These are phyloP conservation scores for Taiozyma sp. DNA, from an alignment of 1,139 yeast genomes.

Conservation along the genomic window DNA sequence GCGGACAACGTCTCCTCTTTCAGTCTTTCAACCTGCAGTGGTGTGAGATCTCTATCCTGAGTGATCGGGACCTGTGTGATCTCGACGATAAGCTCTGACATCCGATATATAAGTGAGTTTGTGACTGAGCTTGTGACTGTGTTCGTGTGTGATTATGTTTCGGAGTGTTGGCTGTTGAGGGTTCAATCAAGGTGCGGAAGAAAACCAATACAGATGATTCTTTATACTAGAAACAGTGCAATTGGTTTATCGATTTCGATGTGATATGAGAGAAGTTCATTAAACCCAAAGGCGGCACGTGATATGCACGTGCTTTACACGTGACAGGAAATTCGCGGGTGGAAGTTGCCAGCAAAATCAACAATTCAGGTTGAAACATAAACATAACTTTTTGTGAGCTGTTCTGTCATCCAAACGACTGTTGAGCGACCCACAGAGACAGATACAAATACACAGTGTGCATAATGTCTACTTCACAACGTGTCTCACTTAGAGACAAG, in stretches of 20 bases:
- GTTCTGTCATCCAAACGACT: background rate
- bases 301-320: background rate
- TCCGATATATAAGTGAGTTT: background rate
- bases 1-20: slow-evolving; percentile 29
- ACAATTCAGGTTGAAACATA: background rate
- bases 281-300: background rate
- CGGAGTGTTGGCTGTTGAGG: too few species aligned
- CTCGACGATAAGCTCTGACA: background rate
- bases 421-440: background rate
- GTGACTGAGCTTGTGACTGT: too few species aligned
- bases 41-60: background rate
- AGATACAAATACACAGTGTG: too few species aligned
- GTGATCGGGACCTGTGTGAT: background rate
- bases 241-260: too few species aligned
- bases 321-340: background rate
- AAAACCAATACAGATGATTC: background rate
- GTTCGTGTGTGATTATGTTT: too few species aligned
- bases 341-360: background rate
- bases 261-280: too few species aligned
- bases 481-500: slow-evolving; percentile 18
- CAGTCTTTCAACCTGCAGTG: slow-evolving; percentile 4
- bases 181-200: too few species aligned
- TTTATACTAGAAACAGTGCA: background rate
- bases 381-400: background rate
- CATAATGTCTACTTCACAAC: slow-evolving; percentile 12